A percentile compares a stretch with the other conserved stretches of the same genome.
These are phyloP conservation scores for Penicillium polonicum DNA, from an alignment of 2,329 filamentous ascomycete species.

Conservation along the genomic window DNA sequence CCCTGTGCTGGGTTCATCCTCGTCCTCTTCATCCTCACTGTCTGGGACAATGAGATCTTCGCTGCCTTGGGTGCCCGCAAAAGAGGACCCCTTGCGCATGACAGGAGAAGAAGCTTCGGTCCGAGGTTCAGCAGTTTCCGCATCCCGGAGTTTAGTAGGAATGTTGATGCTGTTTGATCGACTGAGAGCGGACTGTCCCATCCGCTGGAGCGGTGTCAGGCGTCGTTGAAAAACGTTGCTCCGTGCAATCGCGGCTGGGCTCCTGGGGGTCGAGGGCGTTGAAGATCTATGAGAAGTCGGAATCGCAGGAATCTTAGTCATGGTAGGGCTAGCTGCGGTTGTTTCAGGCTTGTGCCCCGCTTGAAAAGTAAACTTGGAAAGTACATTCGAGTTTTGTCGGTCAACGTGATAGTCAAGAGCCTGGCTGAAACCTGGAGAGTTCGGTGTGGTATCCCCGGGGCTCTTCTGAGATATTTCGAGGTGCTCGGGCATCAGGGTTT, in stretches of 20 bases:
- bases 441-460: constrained; percentile 11
- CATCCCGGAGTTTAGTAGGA: constrained; percentile 18
- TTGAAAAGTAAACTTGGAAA: constrained; percentile 39
- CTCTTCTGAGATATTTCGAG: background rate
- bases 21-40: constrained; percentile 48
- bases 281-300: constrained; percentile 4
- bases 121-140: constrained; percentile 9
- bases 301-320: constrained; percentile 15
- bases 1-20: constrained; percentile 12
- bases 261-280: constrained; percentile 12
- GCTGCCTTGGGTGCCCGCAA: constrained; percentile 41
- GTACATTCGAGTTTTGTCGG: constrained; percentile 37
- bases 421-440: constrained; percentile 28
- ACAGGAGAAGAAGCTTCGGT: constrained; percentile 2
- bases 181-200: constrained; percentile 41
- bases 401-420: constrained; percentile 39
- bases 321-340: constrained; percentile 2
- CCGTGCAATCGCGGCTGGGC: constrained; percentile 12
- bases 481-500: background rate
- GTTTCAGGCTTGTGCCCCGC: constrained; percentile 8
- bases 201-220: constrained; percentile 43
- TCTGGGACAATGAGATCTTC: constrained; percentile 54
- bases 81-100: background rate
- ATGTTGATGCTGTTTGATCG: constrained; percentile 40
- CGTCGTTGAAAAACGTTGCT: constrained; percentile 18